Base-by-base conservation (phyloP, 2,329 filamentous ascomycete species). In the Clarireedia hainanense region DNA sequence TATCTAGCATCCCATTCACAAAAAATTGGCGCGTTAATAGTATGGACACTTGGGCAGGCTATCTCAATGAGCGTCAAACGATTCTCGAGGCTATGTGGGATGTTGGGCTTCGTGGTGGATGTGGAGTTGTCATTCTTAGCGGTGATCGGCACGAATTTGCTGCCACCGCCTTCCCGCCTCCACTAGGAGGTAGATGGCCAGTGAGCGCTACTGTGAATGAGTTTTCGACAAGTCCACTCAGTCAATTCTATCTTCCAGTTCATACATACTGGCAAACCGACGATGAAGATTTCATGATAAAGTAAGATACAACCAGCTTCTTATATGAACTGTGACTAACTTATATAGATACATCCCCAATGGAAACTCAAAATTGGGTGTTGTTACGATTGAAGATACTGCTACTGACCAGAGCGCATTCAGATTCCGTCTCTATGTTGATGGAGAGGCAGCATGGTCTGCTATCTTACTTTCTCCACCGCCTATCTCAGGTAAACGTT, bases 131-230 rank as follows among this genome's bases (percentile, higher is more conserved):
- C 3, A 76, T 97, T 12, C 76, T 99, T 10, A 94, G 88, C 15
- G 94, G 94, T 0, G 94, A 99, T 67, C 79, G 94, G n/a, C 94
- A 99, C 68, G 94, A 99, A 70, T 97, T 97, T 70, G 94, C 89
- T 1, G 91, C 92, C 0, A 97, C 92, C 0, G 84, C 85, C 49
- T 86, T 87, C 73, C 86, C 77, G 15, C 84, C 79, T n/a, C 82
- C 77, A 59, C 75, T 63, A 52, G 77, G 74, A 60, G 81, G 82
- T 49, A 80, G 71, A 52, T 89, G 85, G 85, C 76, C 81, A 0
- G 73, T 81, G 49, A 78, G 72, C 43, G 80, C 83, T 1, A 78
- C 85, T 0, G 88, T 95, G 0, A 86, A 95, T 65, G 94, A 99
- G 70, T 97, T 96, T 71, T 94, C 89, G 24, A 91, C 88, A 0